Base-by-base conservation (phyloP, 2,329 filamentous ascomycete species). In the Kalaharituber pfeilii region DNA sequence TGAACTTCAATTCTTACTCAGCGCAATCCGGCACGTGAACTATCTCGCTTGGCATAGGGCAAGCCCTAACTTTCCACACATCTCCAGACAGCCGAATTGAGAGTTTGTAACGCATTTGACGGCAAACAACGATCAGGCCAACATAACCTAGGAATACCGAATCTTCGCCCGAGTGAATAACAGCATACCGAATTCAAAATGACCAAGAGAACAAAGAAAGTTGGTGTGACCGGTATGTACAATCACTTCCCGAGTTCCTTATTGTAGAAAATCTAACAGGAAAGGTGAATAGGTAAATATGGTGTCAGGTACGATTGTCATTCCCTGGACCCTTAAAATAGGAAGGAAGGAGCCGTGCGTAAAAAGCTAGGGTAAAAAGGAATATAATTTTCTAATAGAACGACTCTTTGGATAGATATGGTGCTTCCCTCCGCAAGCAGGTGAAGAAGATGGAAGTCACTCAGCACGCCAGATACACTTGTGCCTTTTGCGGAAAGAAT, bases 391-490 rank as follows among this genome's bases (percentile, higher is more conserved):
- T 56, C 15, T 25, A 51, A 53, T 56, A 25, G 28, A 18, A 20
- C n/a, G 39, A 45, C 30, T n/a, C n/a, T n/a, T n/a, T n/a, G 8
- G 45, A 64, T 66, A 89, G 86, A 80, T 94, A 94, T 75, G 91
- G 89, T 88, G 89, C 91, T 72, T 96, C 91, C 69, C 86, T 96
- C 75, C 86, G 88, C 76, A 96, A 96, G 81, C 88, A 87, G 73
- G 83, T 91, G 71, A 96, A 96, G 86, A 95, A 95, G 85, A 94
- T 95, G 84, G 91, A 96, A 83, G 85, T 96, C 73, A 85, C 86
- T 69, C 91, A 96, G 75, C 91, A 98, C 79, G 86, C 87, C 76
- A 84, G 84, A 73, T 96, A 95, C 73, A 81, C 82, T 70, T 96
- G 89, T 82, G 89, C 88, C 65, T 98, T 96, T 84, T 94, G 87